These are phyloP conservation scores for Neckera pumila DNA, from an alignment of 225 moss, liverwort and hornwort species.

Conservation along the genomic window DNA sequence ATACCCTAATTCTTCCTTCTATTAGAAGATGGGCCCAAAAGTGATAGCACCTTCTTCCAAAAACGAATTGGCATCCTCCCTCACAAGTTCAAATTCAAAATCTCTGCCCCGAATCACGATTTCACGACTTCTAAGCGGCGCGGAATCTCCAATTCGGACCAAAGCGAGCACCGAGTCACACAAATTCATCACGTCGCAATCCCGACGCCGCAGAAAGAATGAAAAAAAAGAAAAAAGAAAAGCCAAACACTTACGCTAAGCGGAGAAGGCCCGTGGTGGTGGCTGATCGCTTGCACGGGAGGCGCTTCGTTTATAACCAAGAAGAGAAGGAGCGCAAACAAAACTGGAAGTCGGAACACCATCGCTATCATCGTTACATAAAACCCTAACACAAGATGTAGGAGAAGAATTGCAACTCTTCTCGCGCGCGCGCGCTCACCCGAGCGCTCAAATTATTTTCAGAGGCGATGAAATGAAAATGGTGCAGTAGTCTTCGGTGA, in stretches of 20 bases:
- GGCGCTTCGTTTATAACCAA: background rate
- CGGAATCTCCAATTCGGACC: background rate
- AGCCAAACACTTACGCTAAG: conserved; percentile 6
- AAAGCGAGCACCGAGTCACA: background rate
- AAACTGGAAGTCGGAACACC: background rate
- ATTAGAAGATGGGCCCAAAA: background rate
- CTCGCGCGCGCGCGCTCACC: background rate
- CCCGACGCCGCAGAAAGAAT: background rate
- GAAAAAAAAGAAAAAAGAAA: background rate
- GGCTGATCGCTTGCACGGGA: conserved; percentile 4
- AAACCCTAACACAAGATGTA: background rate
- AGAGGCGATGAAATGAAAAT: background rate
- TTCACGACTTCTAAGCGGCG: background rate
- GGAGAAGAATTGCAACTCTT: background rate
- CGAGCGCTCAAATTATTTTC: background rate
- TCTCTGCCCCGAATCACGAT: background rate
- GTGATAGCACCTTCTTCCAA: background rate
- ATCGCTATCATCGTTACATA: background rate
- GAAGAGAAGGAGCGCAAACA: background rate
- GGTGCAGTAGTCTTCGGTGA: background rate
- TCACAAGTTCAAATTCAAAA: background rate
- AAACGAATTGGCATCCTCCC: background rate
- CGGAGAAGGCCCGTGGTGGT: conserved; percentile 41
- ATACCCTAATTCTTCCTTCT: background rate
- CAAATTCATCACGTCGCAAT: background rate